Evolutionary conservation across 2,329 filamentous ascomycete genomes (phyloP).

Genomic region (Neoascochyta sp.): DNA sequence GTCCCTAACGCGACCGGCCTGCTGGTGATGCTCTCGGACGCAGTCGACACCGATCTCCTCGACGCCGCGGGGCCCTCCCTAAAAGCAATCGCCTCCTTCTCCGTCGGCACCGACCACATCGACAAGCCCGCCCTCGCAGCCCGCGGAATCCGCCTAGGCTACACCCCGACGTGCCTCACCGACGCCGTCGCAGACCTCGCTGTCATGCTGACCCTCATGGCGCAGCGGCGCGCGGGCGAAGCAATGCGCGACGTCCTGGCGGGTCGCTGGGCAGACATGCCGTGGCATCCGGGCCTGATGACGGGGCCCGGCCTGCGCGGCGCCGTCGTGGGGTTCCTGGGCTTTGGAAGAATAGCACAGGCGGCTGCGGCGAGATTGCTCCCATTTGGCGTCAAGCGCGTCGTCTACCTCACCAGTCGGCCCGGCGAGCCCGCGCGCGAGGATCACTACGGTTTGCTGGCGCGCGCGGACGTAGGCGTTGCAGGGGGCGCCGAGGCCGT

Average conservation of each 20-base stretch:
- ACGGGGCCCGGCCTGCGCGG: constrained; percentile 26
- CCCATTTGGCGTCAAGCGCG: constrained; percentile 25
- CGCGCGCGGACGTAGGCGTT: constrained; percentile 14
- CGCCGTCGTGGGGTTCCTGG: constrained; percentile 25
- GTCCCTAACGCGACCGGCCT: constrained; percentile 23
- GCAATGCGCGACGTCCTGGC: constrained; percentile 20
- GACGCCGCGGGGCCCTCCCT: constrained; percentile 18
- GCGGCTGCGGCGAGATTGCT: constrained; percentile 24
- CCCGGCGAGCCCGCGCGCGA: constrained; percentile 22
- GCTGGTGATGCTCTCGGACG: constrained; percentile 27
- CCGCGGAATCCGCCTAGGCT: constrained; percentile 27
- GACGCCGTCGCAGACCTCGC: constrained; percentile 31
- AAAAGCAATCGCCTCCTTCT: constrained; percentile 30
- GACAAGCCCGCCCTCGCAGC: constrained; percentile 22
- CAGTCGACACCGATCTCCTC: constrained; percentile 25
- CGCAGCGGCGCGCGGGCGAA: constrained; percentile 28
- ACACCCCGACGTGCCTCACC: constrained; percentile 30
- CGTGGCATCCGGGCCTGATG: constrained; percentile 30
- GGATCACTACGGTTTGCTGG: constrained; percentile 22
- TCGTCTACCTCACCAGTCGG: constrained; percentile 24
- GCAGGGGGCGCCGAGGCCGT: constrained; percentile 19
- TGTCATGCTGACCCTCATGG: constrained; percentile 33
- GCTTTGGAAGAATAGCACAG: constrained; percentile 29
- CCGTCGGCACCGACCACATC: constrained; percentile 32
- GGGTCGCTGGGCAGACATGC: constrained; percentile 30